Base-by-base conservation (phyloP, 768 basidiomycete genomes). In the Auricularia sp. region DNA sequence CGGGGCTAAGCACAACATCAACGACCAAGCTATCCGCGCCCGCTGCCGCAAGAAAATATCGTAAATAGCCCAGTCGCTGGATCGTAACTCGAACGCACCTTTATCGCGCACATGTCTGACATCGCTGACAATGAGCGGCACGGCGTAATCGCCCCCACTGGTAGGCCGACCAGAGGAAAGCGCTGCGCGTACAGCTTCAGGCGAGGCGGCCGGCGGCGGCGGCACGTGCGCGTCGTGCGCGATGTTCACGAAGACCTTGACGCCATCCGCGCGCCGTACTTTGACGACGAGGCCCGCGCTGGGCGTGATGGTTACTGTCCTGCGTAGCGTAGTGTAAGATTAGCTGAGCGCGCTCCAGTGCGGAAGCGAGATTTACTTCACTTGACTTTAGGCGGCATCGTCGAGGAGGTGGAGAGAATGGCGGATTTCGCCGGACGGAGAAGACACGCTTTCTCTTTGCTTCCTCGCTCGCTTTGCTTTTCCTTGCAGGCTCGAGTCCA, bases 221-320 rank as follows among this genome's bases (percentile, higher is more conserved):
- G 90, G 90, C 0, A 91, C 82, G 65, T 84, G 81, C 10, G 74
- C 21, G 64, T 88, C 88, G 82, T 84, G 91, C 18, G 85, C 83
- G 14, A 92, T 75, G 69, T 92, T 92, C 36, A 90, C 74, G 71
- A 92, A 92, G 39, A 90, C 73, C 73, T 92, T 91, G 16, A n/a
- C 56, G 29, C 51, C 51, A 6, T 23, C 21, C 56, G 21, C 56
- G 23, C 29, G 34, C 12, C 56, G 56, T 6, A 59, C 56, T 59
- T 59, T 59, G 56, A 59, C 56, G 4, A 59, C 56, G 29, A 59
- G 23, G 3, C 56, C 56, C 6, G 56, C 21, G 29, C 16, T 33
- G 7, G 56, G 56, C 2, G 56, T 59, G 18, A 59, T 59, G 21
- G 56, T 29, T 1, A 59, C 56, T 7, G n/a, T 54, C 51, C 51